Evolutionary conservation across 768 basidiomycete species (phyloP), one percentile per base, ranked within the genome.

Genomic region (Strobilomyces confusus): DNA sequence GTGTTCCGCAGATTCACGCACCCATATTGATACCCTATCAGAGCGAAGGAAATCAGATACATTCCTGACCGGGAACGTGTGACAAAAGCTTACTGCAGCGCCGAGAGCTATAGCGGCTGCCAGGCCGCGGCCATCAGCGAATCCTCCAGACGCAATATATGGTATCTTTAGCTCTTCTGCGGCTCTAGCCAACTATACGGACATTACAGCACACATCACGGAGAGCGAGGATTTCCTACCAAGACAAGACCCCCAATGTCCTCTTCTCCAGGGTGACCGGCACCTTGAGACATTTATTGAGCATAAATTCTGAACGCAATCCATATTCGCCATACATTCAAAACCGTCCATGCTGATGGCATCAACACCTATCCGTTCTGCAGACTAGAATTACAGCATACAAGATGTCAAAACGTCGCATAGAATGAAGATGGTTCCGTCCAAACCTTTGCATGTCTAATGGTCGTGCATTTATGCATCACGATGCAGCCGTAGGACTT

Each of bases 221-320:
- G 29, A 26, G n/a, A 29, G 37, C 13, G 8, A 13, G 22, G 26
- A 17, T 29, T 4, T 15, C 67, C 44, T 58, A 92, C 92, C 72
- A 97, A 71, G 4, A 97, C 87, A 22, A 95, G 63, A 5, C 88
- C 89, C 4, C 90, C 89, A 22, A 97, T 88, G 64, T 97, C 95
- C 40, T 95, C 90, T 65, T 97, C 95, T 56, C 95, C 95, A 17
- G 92, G 92, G 69, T 94, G 92, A 23, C 94, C 94, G 29, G 92
- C 94, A 64, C 91, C 90, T 92, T 63, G n/a, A 13, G 2, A 44
- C 20, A 5, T 15, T 38, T 52, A 55, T 61, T 57, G 56, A 48
- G 46, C 40, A 48, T 49, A 45, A 36, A 13, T 19, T 45, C 23
- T 15, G 25, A 47, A 37, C 49, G 34, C 34, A 23, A 23, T 30